Conservation (phyloP, 352 stramenopile genomes). For the Halophytophthora polymorphica region DNA sequence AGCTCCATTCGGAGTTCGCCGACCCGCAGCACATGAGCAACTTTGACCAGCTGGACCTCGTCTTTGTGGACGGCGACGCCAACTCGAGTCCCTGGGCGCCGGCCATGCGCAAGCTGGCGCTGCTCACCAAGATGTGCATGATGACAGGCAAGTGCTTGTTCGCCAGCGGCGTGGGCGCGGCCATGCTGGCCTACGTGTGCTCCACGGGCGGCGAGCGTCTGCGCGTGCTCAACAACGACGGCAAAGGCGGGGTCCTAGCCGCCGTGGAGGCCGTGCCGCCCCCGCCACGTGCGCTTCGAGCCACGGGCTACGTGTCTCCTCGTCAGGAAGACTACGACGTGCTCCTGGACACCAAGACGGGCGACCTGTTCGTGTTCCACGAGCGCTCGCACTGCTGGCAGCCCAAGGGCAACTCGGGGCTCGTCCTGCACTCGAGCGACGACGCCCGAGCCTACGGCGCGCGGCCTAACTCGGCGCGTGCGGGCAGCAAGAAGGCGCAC, state of each 20-base stretch:
- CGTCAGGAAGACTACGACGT: slow-evolving; percentile 27
- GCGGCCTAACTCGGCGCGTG: slow-evolving; percentile 58
- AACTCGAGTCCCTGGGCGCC: slow-evolving; percentile 63
- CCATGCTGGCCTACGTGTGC: slow-evolving; percentile 63
- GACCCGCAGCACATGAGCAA: slow-evolving; percentile 65
- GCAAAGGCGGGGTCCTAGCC: slow-evolving; percentile 45
- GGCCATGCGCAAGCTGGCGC: slow-evolving; percentile 51
- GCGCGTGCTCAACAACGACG: slow-evolving; percentile 59
- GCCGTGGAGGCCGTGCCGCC: slow-evolving; percentile 37
- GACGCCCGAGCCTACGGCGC: slow-evolving; percentile 50
- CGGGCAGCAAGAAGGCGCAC: slow-evolving; percentile 42
- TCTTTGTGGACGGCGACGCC: slow-evolving; percentile 70
- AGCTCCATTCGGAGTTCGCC: slow-evolving; percentile 67
- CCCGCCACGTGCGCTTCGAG: slow-evolving; percentile 15
- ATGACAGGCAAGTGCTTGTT: slow-evolving; percentile 86
- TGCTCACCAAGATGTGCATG: slow-evolving; percentile 85
- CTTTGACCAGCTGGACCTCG: slow-evolving; percentile 81
- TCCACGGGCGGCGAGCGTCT: slow-evolving; percentile 66
- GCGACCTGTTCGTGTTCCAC: slow-evolving; percentile 66
- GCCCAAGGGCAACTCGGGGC: slow-evolving; percentile 72
- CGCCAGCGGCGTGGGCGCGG: slow-evolving; percentile 53
- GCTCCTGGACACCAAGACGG: slow-evolving; percentile 64
- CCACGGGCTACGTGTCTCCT: slow-evolving; percentile 16
- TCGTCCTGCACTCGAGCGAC: slow-evolving; percentile 68
- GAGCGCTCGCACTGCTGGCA: slow-evolving; percentile 36